These are phyloP conservation scores for Vigna trinervia DNA, from an alignment of 306 rosid genomes.

Conservation along the genomic window DNA sequence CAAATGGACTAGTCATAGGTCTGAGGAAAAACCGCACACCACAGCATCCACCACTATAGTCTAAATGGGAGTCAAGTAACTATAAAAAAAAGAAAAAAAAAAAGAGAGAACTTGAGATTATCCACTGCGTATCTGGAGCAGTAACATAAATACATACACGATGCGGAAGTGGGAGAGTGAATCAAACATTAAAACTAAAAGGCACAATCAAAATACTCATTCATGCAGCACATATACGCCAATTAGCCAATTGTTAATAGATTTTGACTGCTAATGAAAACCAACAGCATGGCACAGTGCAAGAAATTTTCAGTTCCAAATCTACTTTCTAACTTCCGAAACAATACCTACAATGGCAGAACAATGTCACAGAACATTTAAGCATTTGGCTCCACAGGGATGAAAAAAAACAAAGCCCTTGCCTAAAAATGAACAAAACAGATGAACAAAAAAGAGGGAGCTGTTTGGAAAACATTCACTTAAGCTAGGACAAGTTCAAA, in stretches of 20 bases:
- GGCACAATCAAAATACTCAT: constrained; percentile 34
- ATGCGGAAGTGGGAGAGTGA: not conserved
- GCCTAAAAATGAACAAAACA: not conserved
- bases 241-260: constrained; percentile 11
- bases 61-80: constrained; percentile 38
- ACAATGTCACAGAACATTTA: not conserved
- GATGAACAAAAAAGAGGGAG: not conserved
- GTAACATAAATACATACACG: not conserved
- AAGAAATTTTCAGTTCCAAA: not conserved
- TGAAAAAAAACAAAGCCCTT: not conserved
- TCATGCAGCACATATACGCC: constrained; percentile 16
- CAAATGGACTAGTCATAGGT: constrained; percentile 46
- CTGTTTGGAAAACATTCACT: not conserved
- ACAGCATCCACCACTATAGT: constrained; percentile 53
- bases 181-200: constrained; percentile 19
- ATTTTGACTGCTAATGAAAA: constrained; percentile 1
- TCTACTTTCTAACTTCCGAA: not conserved
- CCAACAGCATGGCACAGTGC: not conserved
- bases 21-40: constrained; percentile 39
- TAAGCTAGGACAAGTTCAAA: not conserved
- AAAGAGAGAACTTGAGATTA: not conserved
- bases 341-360: constrained; percentile 15
- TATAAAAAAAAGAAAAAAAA: constrained; percentile 29
- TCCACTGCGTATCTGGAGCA: not conserved
- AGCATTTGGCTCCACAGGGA: not conserved